These are phyloP conservation scores for Umbellularia californica DNA, from an alignment of 164 flowering plant genomes.

Conservation along the genomic window DNA sequence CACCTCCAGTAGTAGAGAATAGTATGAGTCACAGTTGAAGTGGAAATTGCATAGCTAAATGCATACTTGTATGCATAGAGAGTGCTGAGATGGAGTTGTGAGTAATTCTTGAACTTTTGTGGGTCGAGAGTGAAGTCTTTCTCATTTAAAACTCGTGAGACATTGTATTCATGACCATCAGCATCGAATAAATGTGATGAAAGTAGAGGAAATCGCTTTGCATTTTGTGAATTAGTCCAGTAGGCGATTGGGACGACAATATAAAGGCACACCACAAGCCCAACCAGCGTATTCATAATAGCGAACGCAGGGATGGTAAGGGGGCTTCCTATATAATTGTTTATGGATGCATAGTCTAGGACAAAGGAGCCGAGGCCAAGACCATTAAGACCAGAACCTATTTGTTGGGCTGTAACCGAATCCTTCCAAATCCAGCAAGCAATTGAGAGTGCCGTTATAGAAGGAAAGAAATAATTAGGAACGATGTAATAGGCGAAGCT, in stretches of 20 bases:
- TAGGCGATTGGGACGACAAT: slow-evolving; percentile 41
- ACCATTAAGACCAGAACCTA: slow-evolving; percentile 50
- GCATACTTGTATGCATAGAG: slow-evolving; percentile 39
- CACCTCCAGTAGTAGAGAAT: slow-evolving; percentile 47
- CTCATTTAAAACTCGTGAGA: slow-evolving; percentile 25
- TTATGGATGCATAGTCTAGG: slow-evolving; percentile 51
- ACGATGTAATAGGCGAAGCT: slow-evolving; percentile 41
- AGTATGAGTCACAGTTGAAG: slow-evolving; percentile 55
- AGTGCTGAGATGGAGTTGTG: slow-evolving; percentile 44
- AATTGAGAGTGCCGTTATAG: slow-evolving; percentile 44
- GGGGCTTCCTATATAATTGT: slow-evolving; percentile 44
- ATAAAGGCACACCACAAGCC: slow-evolving; percentile 35
- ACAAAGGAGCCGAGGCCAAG: slow-evolving; percentile 57
- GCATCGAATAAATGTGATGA: slow-evolving; percentile 37
- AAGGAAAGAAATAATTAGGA: slow-evolving; percentile 44
- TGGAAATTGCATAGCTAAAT: slow-evolving; percentile 42
- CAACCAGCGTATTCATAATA: slow-evolving; percentile 33
- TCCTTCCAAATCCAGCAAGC: slow-evolving; percentile 53
- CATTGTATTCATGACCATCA: slow-evolving; percentile 36
- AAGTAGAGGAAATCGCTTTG: slow-evolving; percentile 47
- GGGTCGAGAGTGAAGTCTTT: slow-evolving; percentile 28
- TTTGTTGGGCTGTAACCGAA: slow-evolving; percentile 27
- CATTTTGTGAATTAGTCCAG: slow-evolving; percentile 50
- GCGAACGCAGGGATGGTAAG: slow-evolving; percentile 50
- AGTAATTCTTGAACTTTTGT: slow-evolving; percentile 34